These are phyloP conservation scores for Gigaspora rosea DNA, from an alignment of 192 early-diverging fungal genomes.

Conservation along the genomic window DNA sequence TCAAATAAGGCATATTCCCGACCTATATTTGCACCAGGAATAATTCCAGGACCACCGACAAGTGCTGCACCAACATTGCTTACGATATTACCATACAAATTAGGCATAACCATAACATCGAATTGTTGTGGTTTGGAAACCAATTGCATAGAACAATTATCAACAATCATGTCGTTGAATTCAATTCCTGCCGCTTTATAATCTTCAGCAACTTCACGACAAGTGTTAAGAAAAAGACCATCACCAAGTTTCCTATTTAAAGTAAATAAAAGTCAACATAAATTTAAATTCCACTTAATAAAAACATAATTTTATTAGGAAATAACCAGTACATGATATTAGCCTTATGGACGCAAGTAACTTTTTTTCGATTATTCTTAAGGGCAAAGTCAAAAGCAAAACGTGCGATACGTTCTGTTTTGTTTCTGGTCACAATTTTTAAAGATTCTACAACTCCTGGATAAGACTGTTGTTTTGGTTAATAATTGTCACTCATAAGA, in stretches of 20 bases:
- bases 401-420: conserved; percentile 98
- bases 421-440: conserved; percentile 94
- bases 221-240: conserved; percentile 96
- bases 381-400: conserved; percentile 99
- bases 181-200: conserved; percentile 83
- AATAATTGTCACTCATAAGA: neutral
- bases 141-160: conserved; percentile 99
- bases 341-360: conserved; percentile 99
- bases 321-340: conserved; percentile 85
- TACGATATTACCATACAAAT: conserved; percentile 99
- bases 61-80: conserved; percentile 97
- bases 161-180: conserved; percentile 99
- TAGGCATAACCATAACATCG: conserved; percentile 99
- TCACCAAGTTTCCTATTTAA: conserved; percentile 86
- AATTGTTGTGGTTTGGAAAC: conserved; percentile 97
- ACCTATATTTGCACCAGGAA: conserved; percentile 98
- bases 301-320: too few species aligned
- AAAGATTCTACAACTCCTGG: conserved; percentile 98
- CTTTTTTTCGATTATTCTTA: conserved; percentile 97
- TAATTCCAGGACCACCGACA: conserved; percentile 93
- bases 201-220: conserved; percentile 89
- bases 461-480: conserved; percentile 65
- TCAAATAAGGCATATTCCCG: conserved; percentile 97
- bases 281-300: too few species aligned
- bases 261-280: too few species aligned